A percentile compares a stretch with the other conserved stretches of the same genome.
Conservation (phyloP, 1,284 basidiomycete genomes). For the Cutaneotrichosporon mucoides region DNA sequence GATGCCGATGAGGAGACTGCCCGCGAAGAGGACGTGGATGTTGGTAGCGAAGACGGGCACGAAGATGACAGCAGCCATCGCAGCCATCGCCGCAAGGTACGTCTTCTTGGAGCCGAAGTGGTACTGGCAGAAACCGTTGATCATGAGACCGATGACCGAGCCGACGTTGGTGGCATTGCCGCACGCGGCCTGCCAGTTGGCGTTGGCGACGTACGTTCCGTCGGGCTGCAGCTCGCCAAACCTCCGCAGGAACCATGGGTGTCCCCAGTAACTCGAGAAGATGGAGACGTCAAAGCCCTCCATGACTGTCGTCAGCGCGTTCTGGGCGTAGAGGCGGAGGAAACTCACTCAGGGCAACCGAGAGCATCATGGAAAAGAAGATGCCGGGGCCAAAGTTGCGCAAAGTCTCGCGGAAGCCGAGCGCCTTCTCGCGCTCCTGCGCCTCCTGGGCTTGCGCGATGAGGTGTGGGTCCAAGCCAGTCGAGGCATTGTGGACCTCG, state of each 20-base stretch:
- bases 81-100: slow-evolving; percentile 36
- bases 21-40: slow-evolving; percentile 25
- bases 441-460: slow-evolving; percentile 6
- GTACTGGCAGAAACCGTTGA: slow-evolving; percentile 26
- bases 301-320: slow-evolving; percentile 3
- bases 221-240: slow-evolving; percentile 21
- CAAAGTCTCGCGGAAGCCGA: not conserved
- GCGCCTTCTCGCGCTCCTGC: not conserved
- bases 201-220: slow-evolving; percentile 16
- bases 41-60: slow-evolving; percentile 39
- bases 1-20: slow-evolving; percentile 16
- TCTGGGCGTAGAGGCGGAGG: too few relatives aligned
- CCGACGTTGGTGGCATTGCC: slow-evolving; percentile 19
- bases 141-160: slow-evolving; percentile 14
- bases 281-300: slow-evolving; percentile 1
- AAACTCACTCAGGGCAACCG: slow-evolving; percentile 2
- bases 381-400: slow-evolving; percentile 10
- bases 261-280: slow-evolving; percentile 40
- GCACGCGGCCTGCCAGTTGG: slow-evolving; percentile 24
- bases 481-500: slow-evolving; percentile 1
- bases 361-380: slow-evolving; percentile 16
- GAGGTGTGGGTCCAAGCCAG: slow-evolving; percentile 5
- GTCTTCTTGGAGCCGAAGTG: slow-evolving; percentile 19
- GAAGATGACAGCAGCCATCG: slow-evolving; percentile 41
- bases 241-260: slow-evolving; percentile 36